Evolutionary conservation across 2,329 filamentous ascomycete genomes (phyloP).

Genomic region (Magnaporthiopsis incrustans): DNA sequence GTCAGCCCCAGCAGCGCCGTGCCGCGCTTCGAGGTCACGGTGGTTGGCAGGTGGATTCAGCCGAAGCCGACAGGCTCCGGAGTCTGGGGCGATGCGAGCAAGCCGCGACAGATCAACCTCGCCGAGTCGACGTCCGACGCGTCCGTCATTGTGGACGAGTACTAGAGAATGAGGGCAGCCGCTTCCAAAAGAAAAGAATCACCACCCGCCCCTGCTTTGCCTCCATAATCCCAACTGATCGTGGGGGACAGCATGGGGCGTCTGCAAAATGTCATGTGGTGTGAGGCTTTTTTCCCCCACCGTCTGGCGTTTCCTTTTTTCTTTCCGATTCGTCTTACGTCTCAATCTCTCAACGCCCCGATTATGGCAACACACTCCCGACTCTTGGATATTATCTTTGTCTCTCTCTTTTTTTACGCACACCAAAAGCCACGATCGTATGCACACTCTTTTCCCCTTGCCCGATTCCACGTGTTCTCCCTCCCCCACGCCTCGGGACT

Average conservation of each 20-base stretch:
- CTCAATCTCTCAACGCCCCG: neutral
- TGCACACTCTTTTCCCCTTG: neutral
- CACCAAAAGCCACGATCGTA: neutral
- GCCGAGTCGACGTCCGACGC: neutral
- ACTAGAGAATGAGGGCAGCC: neutral
- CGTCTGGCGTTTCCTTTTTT: neutral
- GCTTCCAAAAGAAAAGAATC: neutral
- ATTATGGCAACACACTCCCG: neutral
- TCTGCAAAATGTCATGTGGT: neutral
- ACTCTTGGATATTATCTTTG: neutral
- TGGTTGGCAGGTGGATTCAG: conserved; percentile 10
- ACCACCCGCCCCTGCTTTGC: neutral
- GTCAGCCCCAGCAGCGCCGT: conserved; percentile 10
- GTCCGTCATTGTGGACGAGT: neutral
- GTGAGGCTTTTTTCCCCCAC: neutral
- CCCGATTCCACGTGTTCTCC: neutral
- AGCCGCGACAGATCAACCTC: neutral
- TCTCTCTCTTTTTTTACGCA: neutral
- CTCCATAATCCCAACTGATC: neutral
- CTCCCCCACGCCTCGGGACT: neutral
- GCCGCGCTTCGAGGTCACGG: conserved; percentile 21
- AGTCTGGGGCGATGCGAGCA: neutral
- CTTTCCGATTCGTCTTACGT: neutral
- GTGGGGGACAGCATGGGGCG: no score
- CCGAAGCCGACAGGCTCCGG: no score